A percentile compares a stretch with the other conserved stretches of the same genome.
Conservation (phyloP, 2,329 filamentous ascomycete species). For the Neocatenulostroma microsporum region DNA sequence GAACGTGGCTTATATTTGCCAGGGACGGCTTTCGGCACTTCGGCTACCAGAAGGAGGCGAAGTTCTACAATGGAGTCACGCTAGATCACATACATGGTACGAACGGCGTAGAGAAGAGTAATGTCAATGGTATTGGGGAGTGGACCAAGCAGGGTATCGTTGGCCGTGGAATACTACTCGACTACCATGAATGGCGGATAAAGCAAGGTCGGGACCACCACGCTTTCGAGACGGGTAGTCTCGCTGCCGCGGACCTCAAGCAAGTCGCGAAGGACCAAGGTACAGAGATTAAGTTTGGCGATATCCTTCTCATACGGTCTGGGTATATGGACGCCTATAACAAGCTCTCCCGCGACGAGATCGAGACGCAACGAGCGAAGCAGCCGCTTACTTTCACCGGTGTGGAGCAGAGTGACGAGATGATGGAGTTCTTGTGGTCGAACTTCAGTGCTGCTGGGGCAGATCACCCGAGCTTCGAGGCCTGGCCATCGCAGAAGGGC, state of each 20-base stretch:
- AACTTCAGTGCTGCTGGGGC: conserved; percentile 33
- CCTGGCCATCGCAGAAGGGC: conserved; percentile 31
- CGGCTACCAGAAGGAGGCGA: conserved; percentile 40
- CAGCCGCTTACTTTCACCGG: conserved; percentile 41
- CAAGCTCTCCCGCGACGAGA: conserved; percentile 31
- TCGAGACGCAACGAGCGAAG: conserved; percentile 32
- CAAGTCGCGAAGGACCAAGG: conserved; percentile 41
- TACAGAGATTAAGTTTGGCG: conserved; percentile 49
- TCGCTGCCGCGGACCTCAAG: conserved; percentile 35
- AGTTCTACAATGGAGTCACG: conserved; percentile 32
- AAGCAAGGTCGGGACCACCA: conserved; percentile 31
- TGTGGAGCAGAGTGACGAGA: conserved; percentile 39
- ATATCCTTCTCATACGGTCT: conserved; percentile 45
- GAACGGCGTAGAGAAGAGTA: conserved; percentile 26
- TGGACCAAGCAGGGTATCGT: conserved; percentile 50
- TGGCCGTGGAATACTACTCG: conserved; percentile 48
- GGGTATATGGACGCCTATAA: conserved; percentile 40
- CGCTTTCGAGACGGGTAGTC: conserved; percentile 29
- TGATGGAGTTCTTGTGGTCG: conserved; percentile 37
- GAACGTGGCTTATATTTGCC: too few species aligned
- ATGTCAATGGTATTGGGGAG: conserved; percentile 38
- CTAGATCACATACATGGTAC: conserved; percentile 34
- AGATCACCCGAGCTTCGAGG: conserved; percentile 34
- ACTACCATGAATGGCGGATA: conserved; percentile 44
- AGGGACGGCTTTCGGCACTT: conserved; percentile 50